Evolutionary conservation across 306 rosid genomes (phyloP).

Genomic region (Heteromeles arbutifolia): DNA sequence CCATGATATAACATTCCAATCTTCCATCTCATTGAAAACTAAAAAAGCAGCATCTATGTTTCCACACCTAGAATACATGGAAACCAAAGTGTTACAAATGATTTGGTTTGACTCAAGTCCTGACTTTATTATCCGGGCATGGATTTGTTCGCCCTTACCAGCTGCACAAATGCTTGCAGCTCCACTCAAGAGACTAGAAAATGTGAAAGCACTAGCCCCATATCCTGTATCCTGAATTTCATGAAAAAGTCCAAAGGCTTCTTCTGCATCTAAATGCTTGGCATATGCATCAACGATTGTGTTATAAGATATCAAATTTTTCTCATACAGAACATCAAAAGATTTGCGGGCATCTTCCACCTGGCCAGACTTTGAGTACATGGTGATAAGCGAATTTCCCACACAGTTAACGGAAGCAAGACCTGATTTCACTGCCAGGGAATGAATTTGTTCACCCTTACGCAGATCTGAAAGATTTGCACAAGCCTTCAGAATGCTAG

Average conservation of each 20-base stretch:
- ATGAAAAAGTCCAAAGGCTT: conserved; percentile 14
- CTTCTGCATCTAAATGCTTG: neutral
- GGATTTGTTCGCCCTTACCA: conserved; percentile 15
- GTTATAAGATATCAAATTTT: conserved; percentile 18
- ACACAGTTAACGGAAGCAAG: conserved; percentile 13
- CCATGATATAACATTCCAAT: conserved; percentile 23
- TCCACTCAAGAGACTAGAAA: conserved; percentile 22
- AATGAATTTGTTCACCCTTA: conserved; percentile 10
- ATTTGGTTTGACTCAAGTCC: conserved; percentile 14
- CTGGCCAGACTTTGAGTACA: conserved; percentile 6
- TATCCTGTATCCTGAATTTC: conserved; percentile 13
- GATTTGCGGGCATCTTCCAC: conserved; percentile 18
- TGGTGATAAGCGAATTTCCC: conserved; percentile 13
- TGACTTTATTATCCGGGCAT: conserved; percentile 14
- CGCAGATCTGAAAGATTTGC: conserved; percentile 7
- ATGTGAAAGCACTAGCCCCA: conserved; percentile 6
- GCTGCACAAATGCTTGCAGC: conserved; percentile 20
- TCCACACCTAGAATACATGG: conserved; percentile 23
- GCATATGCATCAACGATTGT: conserved; percentile 9
- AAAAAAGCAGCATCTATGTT: conserved; percentile 17
- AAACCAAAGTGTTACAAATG: conserved; percentile 12
- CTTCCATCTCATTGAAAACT: conserved; percentile 7
- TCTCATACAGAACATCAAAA: conserved; percentile 15
- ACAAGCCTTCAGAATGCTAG: conserved; percentile 20
- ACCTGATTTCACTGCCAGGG: conserved; percentile 20